These are phyloP conservation scores for Aspergillus unguis DNA, from an alignment of 2,329 filamentous ascomycete genomes.

Conservation along the genomic window DNA sequence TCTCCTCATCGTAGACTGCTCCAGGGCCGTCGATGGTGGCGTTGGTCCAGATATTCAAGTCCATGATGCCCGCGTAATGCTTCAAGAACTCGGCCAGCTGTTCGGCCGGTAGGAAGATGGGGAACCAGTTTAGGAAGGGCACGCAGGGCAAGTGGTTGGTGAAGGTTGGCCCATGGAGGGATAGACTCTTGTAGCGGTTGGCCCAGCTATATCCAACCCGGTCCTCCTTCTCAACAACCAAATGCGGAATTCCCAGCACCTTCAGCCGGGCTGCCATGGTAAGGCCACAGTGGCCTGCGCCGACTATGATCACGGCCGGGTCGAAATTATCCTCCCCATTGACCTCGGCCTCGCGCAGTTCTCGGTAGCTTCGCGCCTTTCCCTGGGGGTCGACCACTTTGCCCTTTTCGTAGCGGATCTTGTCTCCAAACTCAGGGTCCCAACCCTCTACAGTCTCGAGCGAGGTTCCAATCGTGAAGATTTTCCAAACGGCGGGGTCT, in stretches of 20 bases:
- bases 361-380: too few relatives aligned
- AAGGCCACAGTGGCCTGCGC: too few relatives aligned
- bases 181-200: constrained; percentile 33
- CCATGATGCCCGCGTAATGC: constrained; percentile 27
- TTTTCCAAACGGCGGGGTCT: too few relatives aligned
- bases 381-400: too few relatives aligned
- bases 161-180: constrained; percentile 33
- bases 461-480: too few relatives aligned
- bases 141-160: constrained; percentile 30
- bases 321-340: too few relatives aligned
- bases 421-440: too few relatives aligned
- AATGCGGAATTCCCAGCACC: constrained; percentile 24
- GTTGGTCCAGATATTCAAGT: constrained; percentile 27
- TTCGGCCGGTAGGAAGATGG: constrained; percentile 31
- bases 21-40: constrained; percentile 21
- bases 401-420: too few relatives aligned
- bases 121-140: constrained; percentile 31
- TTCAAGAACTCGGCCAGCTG: constrained; percentile 30
- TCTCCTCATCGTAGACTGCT: constrained; percentile 20
- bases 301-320: too few relatives aligned
- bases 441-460: too few relatives aligned
- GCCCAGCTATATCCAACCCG: constrained; percentile 30
- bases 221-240: constrained; percentile 30
- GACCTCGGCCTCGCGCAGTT: too few relatives aligned
- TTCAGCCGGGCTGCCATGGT: constrained; percentile 24